Base-by-base conservation (phyloP, 345 rosid species). In the Sonneratia caseolaris region DNA sequence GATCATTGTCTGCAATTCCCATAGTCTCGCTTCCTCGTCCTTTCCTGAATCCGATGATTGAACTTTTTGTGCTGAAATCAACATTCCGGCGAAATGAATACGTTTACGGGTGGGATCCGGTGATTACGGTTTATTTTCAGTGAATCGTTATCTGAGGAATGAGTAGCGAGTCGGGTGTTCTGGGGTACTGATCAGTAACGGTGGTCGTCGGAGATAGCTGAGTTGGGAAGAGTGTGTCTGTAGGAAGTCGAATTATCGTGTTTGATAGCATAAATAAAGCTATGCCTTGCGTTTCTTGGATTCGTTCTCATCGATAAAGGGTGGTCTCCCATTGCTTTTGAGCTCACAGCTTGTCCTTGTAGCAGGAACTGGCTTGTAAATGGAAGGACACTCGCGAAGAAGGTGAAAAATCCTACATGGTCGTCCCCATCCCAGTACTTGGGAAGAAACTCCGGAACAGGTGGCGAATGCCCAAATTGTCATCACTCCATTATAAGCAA, bases 321-420 rank as follows among this genome's bases (percentile, higher is more conserved):
- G 32, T 27, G 32, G 32, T 27, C 32, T 40, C 43, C 2, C 43
- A 9, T 4, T 24, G 51, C 64, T 68, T 36, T 66, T 43, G 37
- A 62, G 35, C 71, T 77, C 62, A 40, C 56, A 7, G 22, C 38
- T 7, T 74, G 68, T 61, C 22, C 22, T 56, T 71, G 3, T 8
- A 77, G 81, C 86, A 95, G 99, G 88, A 81, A 82, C 75, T 95
- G 96, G 98, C 78, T 92, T 78, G 73, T 95, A n/a, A 85, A 88
- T 75, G 76, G 92, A 56, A 83, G 78, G 80, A 82, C 90, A 45
- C 75, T 95, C 47, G 98, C 98, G n/a, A 79, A 77, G 68, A 92
- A 90, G 79, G 93, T 95, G 68, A 90, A 78, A 73, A 84, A 81
- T 82, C 86, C 93, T 0, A 71, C 84, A 49, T 65, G 64, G 53